Evolutionary conservation across 78 protist genomes (phyloP), one percentile per base, ranked within the genome.

Genomic region (Dictyostelium brefeldianum): DNA sequence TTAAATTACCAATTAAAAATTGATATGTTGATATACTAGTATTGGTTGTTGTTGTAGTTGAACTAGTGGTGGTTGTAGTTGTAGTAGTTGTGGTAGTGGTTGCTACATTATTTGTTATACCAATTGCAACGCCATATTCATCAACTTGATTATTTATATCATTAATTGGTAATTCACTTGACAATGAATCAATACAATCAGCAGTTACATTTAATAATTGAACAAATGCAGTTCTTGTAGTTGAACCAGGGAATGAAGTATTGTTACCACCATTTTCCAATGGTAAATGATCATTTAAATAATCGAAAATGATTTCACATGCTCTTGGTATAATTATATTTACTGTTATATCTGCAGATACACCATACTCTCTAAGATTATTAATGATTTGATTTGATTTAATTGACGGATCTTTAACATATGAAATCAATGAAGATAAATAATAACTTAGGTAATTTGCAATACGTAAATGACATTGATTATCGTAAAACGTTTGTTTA

Each of bases 281-380:
- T 64, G 73, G 17, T 71, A 43, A 43, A 36, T 36, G 43, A 71
- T 71, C 78, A 41, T 78, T 78, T 29, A 78, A 54, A 54, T 54
- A 54, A 27, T 18, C 27, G 5, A 18, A 22, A 25, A 78, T n/a
- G 9, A 78, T 78, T 27, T 78, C 83, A 18, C 83, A 78, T 12
- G 51, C 7, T 25, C 51, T 22, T 12, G 83, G 83, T 48, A 78
- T 78, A 0, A 53, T 54, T 3, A 53, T 25, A 78, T 78, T 78
- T 18, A 78, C 51, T 6, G 31, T 25, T 4, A 53, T 78, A 8
- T 53, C 83, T 14, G 48, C 83, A 1, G 64, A n/a, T 27, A 53
- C 83, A 54, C 83, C 83, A 78, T 53, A 78, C 1, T 29, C n/a
- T 54, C 50, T 78, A 18, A 78, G 50, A 4, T 54, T 57, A 78